phyloP scores from a whole-genome alignment of 177 flowering plant species.

The Vitis hybrid region DNA sequence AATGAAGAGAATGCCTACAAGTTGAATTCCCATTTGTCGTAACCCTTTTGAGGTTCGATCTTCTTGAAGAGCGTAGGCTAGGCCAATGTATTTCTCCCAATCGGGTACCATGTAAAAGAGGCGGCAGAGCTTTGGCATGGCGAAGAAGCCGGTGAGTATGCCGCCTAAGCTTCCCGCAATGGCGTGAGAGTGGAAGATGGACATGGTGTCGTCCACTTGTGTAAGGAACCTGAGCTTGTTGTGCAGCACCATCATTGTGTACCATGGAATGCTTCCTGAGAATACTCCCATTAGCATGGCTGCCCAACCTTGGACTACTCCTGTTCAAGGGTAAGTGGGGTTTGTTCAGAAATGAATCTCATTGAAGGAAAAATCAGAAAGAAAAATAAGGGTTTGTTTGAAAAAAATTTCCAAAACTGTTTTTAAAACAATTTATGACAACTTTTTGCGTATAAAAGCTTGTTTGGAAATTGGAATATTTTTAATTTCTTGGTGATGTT shows the following conservation, averaged over 20 bases:
- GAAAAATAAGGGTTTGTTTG: too few relatives aligned
- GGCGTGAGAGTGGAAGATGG: constrained; percentile 36
- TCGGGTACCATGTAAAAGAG: constrained; percentile 22
- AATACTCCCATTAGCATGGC: constrained; percentile 34
- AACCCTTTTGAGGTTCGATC: constrained; percentile 26
- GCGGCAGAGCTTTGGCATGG: constrained; percentile 30
- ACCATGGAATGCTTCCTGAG: constrained; percentile 43
- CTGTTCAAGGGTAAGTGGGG: constrained; percentile 10
- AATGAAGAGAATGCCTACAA: constrained; percentile 25
- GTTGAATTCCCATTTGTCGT: constrained; percentile 30
- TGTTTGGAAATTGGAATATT: too few relatives aligned
- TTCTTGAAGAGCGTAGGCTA: constrained; percentile 27
- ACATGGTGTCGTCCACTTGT: constrained; percentile 32
- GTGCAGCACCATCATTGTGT: constrained; percentile 36
- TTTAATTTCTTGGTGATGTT: too few relatives aligned
- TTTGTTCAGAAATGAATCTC: too few relatives aligned
- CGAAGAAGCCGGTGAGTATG: constrained; percentile 31
- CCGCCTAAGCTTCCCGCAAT: constrained; percentile 36
- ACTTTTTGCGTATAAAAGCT: too few relatives aligned
- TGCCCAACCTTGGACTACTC: constrained; percentile 40
- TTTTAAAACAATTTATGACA: too few relatives aligned
- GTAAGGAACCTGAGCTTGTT: constrained; percentile 18
- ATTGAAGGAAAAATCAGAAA: too few relatives aligned
- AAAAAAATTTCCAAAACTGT: too few relatives aligned
- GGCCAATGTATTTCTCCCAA: constrained; percentile 31